A percentile compares a stretch with the other conserved stretches of the same genome.
phyloP scores from a whole-genome alignment of 1,139 yeast genomes.

The Candida glucosophila region DNA sequence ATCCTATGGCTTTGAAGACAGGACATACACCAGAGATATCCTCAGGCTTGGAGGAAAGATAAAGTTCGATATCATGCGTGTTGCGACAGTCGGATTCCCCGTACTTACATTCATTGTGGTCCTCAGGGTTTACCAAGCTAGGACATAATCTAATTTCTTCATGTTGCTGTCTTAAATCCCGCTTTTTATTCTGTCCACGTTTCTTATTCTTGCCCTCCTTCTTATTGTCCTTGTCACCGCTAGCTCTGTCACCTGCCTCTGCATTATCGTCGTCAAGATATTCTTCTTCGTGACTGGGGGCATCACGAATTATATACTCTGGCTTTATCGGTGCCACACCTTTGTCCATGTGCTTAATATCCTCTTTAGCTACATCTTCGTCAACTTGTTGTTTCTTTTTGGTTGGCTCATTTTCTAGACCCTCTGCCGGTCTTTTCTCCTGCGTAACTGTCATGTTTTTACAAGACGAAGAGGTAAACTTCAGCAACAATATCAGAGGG shows the following conservation, averaged over 20 bases:
- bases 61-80: conserved; percentile 64
- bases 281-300: conserved; percentile 27
- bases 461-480: too few relatives aligned
- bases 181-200: conserved; percentile 85
- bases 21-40: conserved; percentile 80
- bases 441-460: conserved; percentile 3
- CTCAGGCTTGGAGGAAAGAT: conserved; percentile 54
- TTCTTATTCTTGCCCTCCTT: conserved; percentile 22
- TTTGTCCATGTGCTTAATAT: too few relatives aligned
- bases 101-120: conserved; percentile 45
- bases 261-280: conserved; percentile 36
- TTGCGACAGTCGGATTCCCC: conserved; percentile 69
- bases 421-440: conserved; percentile 14
- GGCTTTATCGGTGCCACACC: conserved; percentile 65
- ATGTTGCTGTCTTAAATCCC: conserved; percentile 66
- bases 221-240: conserved; percentile 24
- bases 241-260: conserved; percentile 34
- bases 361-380: conserved; percentile 4
- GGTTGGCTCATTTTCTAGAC: conserved; percentile 10
- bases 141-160: conserved; percentile 66
- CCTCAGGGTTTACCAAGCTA: conserved; percentile 45
- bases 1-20: conserved; percentile 71
- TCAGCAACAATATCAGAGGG: too few relatives aligned
- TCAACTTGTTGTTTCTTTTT: conserved; percentile 16
- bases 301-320: conserved; percentile 47